These are phyloP conservation scores for Blastobotrys terrestris DNA, from an alignment of 805 yeast species.

Conservation along the genomic window DNA sequence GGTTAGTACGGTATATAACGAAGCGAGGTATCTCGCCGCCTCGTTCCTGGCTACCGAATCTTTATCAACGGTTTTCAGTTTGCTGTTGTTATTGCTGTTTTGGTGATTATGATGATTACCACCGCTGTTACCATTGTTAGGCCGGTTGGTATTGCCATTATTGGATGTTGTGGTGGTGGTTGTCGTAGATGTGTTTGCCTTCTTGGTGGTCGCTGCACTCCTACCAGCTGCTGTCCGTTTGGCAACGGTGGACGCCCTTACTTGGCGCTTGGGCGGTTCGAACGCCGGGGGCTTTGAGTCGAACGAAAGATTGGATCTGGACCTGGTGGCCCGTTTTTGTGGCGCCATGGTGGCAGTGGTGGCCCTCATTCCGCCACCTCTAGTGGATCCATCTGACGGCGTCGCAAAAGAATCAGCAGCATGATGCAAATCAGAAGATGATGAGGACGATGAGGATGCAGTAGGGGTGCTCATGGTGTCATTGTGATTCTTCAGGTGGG, in stretches of 20 bases:
- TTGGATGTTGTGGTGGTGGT: neutral
- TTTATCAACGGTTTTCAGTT: neutral
- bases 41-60: slow-evolving; percentile 6
- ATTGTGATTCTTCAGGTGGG: neutral
- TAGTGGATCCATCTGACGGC: slow-evolving; percentile 15
- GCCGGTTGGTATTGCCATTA: neutral
- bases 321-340: slow-evolving; percentile 18
- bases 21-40: slow-evolving; percentile 36
- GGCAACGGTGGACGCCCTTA: neutral
- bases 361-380: slow-evolving; percentile 2
- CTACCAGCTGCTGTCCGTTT: neutral
- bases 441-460: neutral
- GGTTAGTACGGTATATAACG: slow-evolving; percentile 49
- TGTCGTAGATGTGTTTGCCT: neutral
- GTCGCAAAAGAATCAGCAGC: slow-evolving; percentile 9
- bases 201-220: neutral
- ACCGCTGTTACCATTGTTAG: neutral
- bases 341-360: slow-evolving; percentile 19
- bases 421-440: neutral
- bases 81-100: neutral
- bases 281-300: neutral
- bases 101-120: neutral
- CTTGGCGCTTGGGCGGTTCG: slow-evolving; percentile 1
- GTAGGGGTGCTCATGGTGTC: slow-evolving; percentile 8
- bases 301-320: neutral